Base-by-base conservation (phyloP, 768 basidiomycete genomes). In the Albatrellus ellisii region DNA sequence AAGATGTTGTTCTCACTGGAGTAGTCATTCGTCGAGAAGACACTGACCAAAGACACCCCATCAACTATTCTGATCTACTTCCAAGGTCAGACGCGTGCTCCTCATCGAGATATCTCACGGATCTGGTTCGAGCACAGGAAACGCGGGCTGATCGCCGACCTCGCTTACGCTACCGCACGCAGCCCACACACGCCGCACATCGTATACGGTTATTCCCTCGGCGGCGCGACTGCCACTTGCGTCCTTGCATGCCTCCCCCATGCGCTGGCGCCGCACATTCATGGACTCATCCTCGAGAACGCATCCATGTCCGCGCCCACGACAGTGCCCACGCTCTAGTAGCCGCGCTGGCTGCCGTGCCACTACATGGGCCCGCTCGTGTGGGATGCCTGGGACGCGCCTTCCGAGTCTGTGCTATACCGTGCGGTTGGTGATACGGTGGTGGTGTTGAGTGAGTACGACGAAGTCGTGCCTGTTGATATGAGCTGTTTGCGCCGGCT, bases 191-290 rank as follows among this genome's bases (percentile, higher is more conserved):
- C 59, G 2, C 44, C 43, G 5, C 48, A 70, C 38, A 50, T 68
- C 8, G 35, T 69, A 4, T 69, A 68, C 47, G 70, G 69, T 0
- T 72, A 73, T 52, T 70, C 68, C 2, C 59, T 74, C 4, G 72
- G 72, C 4, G 72, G 62, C 0, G 59, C 69, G 1, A 60, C 60
- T 11, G 62, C 67, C 0, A 52, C 66, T 4, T 65, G 66, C 36
- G 58, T 71, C 4, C 54, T 68, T 6, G 50, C 60, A 9, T 47
- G 51, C 14, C 39, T 43, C 1, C 31, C 41, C 3, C 26, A 12
- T 2, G 27, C 26, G 6, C 45, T 44, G 11, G 44, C 6, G 2
- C 43, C 6, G 6, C 18, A 11, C 9, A 54, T 66, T 17, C 44
- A 48, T 14, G 71, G 67, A 2, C 41, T 70, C 9, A 56, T 73